These are phyloP conservation scores for Amylocystis lapponica DNA, from an alignment of 768 basidiomycete species.

Conservation along the genomic window DNA sequence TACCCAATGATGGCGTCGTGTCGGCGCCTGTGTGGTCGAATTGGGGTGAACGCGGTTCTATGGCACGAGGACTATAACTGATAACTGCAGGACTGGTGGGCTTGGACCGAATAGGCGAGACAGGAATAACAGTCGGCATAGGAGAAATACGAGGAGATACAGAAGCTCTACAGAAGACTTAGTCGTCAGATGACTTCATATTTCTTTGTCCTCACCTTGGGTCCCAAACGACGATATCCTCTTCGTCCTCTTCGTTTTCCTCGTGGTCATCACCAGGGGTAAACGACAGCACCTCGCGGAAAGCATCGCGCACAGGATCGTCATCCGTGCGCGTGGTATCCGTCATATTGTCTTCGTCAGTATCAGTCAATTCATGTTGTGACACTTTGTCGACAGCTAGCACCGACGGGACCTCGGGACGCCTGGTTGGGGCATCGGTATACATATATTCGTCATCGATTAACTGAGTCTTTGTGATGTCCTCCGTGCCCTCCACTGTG, in stretches of 20 bases:
- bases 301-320: constrained; percentile 71
- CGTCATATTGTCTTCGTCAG: constrained; percentile 56
- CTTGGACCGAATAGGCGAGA: not conserved
- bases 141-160: constrained; percentile 15
- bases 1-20: constrained; percentile 20
- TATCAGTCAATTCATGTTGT: constrained; percentile 17
- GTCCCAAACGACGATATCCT: constrained; percentile 76
- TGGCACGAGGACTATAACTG: constrained; percentile 3
- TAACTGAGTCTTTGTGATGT: not conserved
- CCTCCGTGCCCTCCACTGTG: constrained; percentile 2
- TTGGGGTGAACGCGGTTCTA: constrained; percentile 9
- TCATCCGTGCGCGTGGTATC: constrained; percentile 73
- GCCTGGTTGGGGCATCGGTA: not conserved
- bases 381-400: no score
- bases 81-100: constrained; percentile 4
- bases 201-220: constrained; percentile 38
- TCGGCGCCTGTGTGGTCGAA: constrained; percentile 14
- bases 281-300: constrained; percentile 42
- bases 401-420: no score
- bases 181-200: not conserved
- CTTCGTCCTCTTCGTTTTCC: constrained; percentile 49
- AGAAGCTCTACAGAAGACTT: constrained; percentile 10
- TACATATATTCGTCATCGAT: not conserved
- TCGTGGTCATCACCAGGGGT: constrained; percentile 36
- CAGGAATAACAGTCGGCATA: not conserved